Evolutionary conservation across 306 rosid species (phyloP).

Genomic region (Cyclanthera cordifolia): DNA sequence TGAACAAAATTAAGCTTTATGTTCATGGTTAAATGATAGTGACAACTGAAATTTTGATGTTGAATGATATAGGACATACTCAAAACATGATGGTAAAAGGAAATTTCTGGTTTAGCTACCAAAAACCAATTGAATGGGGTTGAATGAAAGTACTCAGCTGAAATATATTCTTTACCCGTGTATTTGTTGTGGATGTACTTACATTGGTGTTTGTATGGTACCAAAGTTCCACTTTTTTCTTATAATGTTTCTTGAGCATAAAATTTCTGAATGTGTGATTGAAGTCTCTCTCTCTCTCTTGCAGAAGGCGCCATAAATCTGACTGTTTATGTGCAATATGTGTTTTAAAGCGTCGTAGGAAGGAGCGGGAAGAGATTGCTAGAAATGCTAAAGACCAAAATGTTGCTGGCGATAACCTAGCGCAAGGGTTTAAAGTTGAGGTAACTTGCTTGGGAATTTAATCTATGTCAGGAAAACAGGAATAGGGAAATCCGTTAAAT

Average conservation of each 20-base stretch:
- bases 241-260: background rate
- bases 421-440: conserved; percentile 53
- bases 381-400: conserved; percentile 41
- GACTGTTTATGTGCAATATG: conserved; percentile 94
- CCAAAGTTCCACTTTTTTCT: background rate
- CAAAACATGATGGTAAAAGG: background rate
- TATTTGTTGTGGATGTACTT: background rate
- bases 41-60: background rate
- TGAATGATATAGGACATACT: background rate
- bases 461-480: background rate
- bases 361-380: conserved; percentile 82
- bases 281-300: conserved; percentile 19
- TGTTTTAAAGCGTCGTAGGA: conserved; percentile 82
- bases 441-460: conserved; percentile 20
- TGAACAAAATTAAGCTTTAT: conserved; percentile 1
- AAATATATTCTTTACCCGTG: background rate
- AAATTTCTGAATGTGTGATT: background rate
- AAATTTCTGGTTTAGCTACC: background rate
- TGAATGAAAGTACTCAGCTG: background rate
- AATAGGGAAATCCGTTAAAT: background rate
- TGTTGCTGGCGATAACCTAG: conserved; percentile 35
- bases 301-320: conserved; percentile 88
- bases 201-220: background rate
- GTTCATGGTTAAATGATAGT: background rate
- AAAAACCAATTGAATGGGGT: background rate